Conservation (phyloP, 257 asterid species). For the Solanum chmielewskii region DNA sequence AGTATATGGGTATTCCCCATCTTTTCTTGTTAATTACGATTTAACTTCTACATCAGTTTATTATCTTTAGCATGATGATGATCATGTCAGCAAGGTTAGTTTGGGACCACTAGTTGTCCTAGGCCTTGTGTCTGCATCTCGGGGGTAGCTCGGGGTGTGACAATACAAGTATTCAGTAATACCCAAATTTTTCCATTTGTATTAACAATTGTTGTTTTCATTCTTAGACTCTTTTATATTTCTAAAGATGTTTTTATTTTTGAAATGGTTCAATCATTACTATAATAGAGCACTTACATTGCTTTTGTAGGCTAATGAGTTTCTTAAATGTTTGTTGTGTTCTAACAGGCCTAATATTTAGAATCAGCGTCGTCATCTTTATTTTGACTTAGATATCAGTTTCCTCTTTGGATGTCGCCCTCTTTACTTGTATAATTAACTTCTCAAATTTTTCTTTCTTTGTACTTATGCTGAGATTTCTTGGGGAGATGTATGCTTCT, state of each 20-base stretch:
- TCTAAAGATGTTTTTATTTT: no score
- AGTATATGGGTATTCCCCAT: no score
- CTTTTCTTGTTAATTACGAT: no score
- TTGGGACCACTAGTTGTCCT: no score
- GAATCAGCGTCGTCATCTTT: not conserved
- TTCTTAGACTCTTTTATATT: not conserved
- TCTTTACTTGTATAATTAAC: not conserved
- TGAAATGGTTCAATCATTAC: not conserved
- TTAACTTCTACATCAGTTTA: no score
- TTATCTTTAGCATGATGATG: no score
- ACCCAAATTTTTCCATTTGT: not conserved
- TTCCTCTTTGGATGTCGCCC: not conserved
- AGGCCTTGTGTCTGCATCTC: no score
- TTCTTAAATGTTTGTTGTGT: not conserved
- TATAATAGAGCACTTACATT: no score
- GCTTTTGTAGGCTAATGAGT: not conserved
- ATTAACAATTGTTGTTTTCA: no score
- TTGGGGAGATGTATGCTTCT: not conserved
- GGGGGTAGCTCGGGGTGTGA: no score
- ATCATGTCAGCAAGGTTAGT: no score
- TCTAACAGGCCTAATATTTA: not conserved
- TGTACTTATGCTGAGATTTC: not conserved
- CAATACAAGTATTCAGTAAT: no score
- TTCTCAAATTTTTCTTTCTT: not conserved
- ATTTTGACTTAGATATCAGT: not conserved